Conservation (phyloP, 495 filamentous ascomycete species). For the Parmelia sp. region DNA sequence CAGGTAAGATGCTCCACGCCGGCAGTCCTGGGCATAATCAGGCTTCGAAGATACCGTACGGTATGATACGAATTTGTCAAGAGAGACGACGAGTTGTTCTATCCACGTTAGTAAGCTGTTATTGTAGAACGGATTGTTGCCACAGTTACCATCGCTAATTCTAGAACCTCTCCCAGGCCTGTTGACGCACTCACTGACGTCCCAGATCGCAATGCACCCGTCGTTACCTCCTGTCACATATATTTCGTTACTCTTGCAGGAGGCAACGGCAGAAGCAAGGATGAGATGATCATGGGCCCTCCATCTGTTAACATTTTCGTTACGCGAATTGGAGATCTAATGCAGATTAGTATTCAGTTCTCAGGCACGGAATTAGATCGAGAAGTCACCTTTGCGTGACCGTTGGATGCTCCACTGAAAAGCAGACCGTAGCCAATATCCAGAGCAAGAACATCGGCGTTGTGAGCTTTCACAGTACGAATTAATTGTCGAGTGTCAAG, state of each 20-base stretch:
- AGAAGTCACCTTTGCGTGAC: slow-evolving; percentile 68
- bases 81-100: slow-evolving; percentile 76
- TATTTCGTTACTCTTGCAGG: slow-evolving; percentile 58
- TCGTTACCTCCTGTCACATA: slow-evolving; percentile 96
- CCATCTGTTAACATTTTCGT: slow-evolving; percentile 77
- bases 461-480: slow-evolving; percentile 70
- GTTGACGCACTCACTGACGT: slow-evolving; percentile 54
- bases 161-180: slow-evolving; percentile 37
- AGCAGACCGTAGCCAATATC: slow-evolving; percentile 75
- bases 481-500: slow-evolving; percentile 89
- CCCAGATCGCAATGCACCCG: slow-evolving; percentile 81
- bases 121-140: not conserved
- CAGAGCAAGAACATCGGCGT: slow-evolving; percentile 78
- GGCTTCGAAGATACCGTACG: slow-evolving; percentile 82
- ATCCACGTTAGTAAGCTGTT: slow-evolving; percentile 10
- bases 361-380: slow-evolving; percentile 10
- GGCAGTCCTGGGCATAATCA: slow-evolving; percentile 81
- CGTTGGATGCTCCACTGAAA: slow-evolving; percentile 76
- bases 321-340: slow-evolving; percentile 79
- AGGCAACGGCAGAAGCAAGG: slow-evolving; percentile 74
- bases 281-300: slow-evolving; percentile 80
- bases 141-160: slow-evolving; percentile 54
- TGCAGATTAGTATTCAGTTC: slow-evolving; percentile 31
- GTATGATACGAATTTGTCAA: slow-evolving; percentile 80
- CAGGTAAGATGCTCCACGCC: slow-evolving; percentile 84